Base-by-base conservation (phyloP, 768 basidiomycete genomes). In the Termitomyces sp. region DNA sequence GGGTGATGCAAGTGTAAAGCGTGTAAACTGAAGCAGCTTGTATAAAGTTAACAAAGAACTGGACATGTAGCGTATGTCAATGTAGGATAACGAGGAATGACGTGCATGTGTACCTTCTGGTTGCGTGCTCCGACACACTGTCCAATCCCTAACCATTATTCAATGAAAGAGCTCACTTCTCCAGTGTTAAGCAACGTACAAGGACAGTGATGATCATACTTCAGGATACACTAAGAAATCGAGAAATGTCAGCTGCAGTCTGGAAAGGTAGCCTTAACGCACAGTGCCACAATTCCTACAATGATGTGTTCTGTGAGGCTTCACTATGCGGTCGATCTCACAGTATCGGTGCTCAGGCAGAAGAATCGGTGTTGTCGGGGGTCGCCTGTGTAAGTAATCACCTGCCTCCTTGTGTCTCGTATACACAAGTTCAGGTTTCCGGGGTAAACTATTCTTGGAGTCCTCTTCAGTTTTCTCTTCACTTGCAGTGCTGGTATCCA, bases 81-180 rank as follows among this genome's bases (percentile, higher is more conserved):
- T 22, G 42, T 18, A 15, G 16, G 56, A 4, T 24, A 51, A 37
- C 39, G 31, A 39, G 41, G 2, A 22, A 7, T 44, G 1, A 22
- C 48, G 41, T 7, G 47, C 42, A 45, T 31, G 18, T 57, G 20
- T 58, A 89, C 91, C 73, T 93, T 94, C 64, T 95, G 90, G 68
- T 98, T 98, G 41, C 84, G 82, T 53, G 93, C 95, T 12, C 95
- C 95, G 20, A 97, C 92, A 63, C 95, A 98, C 67, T 94, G 91
- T 12, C 95, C 95, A 54, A 98, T 87, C 95, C 94, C 91, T 85
- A 34, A 24, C 27, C 4, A 15, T 1, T n/a, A 20, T 18, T 41
- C 39, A 15, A 41, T 31, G 22, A 31, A n/a, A 30, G 8, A 6
- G 7, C 37, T 9, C 16, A 30, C 9, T 52, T 11, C 24, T 27